These are phyloP conservation scores for Alternaria triticina DNA, from an alignment of 2,329 filamentous ascomycete species.

Conservation along the genomic window DNA sequence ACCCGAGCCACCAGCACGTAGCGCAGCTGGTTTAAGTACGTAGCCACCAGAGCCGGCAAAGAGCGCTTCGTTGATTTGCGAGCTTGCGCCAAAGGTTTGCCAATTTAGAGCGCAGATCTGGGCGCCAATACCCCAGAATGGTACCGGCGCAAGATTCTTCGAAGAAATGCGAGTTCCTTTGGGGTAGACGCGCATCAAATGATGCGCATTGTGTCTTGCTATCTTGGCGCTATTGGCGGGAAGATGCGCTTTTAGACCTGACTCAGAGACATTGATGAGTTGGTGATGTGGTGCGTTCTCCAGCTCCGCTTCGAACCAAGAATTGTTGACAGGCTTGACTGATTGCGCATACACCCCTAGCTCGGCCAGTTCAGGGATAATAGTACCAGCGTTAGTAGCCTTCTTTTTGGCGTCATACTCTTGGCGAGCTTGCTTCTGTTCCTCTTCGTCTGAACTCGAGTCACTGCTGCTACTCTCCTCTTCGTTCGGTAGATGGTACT, in stretches of 20 bases:
- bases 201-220: slow-evolving; percentile 65
- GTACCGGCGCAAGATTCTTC: slow-evolving; percentile 66
- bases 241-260: slow-evolving; percentile 61
- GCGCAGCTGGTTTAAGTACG: slow-evolving; percentile 67
- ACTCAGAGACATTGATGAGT: slow-evolving; percentile 73
- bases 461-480: slow-evolving; percentile 47
- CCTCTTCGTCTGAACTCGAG: slow-evolving; percentile 47
- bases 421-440: slow-evolving; percentile 58
- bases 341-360: slow-evolving; percentile 74
- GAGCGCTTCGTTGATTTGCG: slow-evolving; percentile 72
- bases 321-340: slow-evolving; percentile 70
- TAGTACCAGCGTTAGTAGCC: slow-evolving; percentile 54
- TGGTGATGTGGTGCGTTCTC: slow-evolving; percentile 65
- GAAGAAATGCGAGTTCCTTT: slow-evolving; percentile 73
- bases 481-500: slow-evolving; percentile 67
- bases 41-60: slow-evolving; percentile 71
- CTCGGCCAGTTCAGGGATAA: slow-evolving; percentile 69
- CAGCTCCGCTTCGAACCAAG: slow-evolving; percentile 65
- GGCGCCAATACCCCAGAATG: slow-evolving; percentile 71
- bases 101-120: slow-evolving; percentile 75
- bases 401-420: slow-evolving; percentile 63
- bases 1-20: slow-evolving; percentile 64
- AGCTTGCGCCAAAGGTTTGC: slow-evolving; percentile 70
- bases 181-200: slow-evolving; percentile 74
- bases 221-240: slow-evolving; percentile 58